Evolutionary conservation across 108 stramenopile genomes (phyloP).

Genomic region (Aurantiochytrium sp.): DNA sequence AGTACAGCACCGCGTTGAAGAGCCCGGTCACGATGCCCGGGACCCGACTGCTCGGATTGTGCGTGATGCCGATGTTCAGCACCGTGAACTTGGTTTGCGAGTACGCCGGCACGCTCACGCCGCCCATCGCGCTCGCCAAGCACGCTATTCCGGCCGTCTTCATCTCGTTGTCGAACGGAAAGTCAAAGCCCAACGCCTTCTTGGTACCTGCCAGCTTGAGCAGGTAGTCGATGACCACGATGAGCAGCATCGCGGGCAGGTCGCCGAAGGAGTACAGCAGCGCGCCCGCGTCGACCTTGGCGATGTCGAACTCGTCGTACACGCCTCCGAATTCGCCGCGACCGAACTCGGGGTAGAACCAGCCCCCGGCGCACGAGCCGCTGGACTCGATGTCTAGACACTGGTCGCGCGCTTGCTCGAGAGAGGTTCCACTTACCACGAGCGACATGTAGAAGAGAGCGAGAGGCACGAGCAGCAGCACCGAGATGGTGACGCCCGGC

Average conservation of each 20-base stretch:
- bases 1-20: neutral
- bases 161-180: slow-evolving; percentile 19
- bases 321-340: neutral
- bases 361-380: neutral
- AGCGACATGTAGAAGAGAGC: neutral
- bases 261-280: neutral
- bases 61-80: neutral
- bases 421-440: neutral
- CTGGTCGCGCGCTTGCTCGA: neutral
- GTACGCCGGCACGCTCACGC: neutral
- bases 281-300: neutral
- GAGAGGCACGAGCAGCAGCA: neutral
- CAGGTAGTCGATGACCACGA: neutral
- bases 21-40: neutral
- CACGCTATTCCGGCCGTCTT: slow-evolving; percentile 7
- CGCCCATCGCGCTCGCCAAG: neutral
- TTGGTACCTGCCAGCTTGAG: slow-evolving; percentile 30
- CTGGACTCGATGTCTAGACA: neutral
- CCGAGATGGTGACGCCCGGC: neutral
- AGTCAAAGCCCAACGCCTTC: neutral
- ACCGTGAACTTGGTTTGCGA: slow-evolving; percentile 25
- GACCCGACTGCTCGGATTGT: neutral
- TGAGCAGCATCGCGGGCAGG: neutral
- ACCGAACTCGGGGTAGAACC: slow-evolving; percentile 12
- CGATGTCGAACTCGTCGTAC: neutral